Percentiles rank a stretch among this genome's conserved stretches.
Evolutionary conservation across 1,284 basidiomycete species (phyloP).

Genomic region (Boletus smithii): DNA sequence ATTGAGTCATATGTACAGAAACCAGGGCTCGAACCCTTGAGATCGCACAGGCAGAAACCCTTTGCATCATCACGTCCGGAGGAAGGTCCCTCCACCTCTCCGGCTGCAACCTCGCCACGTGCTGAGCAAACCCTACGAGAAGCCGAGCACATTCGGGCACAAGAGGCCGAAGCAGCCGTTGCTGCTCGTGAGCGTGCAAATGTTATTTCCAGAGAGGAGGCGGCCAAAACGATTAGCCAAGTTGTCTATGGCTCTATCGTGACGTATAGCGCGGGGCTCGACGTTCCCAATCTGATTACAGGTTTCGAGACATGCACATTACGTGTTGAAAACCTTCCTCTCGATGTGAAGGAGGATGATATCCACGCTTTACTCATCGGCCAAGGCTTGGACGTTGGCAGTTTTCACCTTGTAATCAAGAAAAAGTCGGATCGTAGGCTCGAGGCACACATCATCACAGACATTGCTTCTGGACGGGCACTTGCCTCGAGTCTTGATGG

Average conservation of each 20-base stretch:
- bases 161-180: slow-evolving; percentile 4
- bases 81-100: background rate
- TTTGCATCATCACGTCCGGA: background rate
- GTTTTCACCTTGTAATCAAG: slow-evolving; percentile 36
- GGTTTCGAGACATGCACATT: slow-evolving; percentile 51
- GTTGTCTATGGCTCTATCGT: slow-evolving; percentile 47
- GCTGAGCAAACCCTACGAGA: background rate
- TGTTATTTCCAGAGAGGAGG: slow-evolving; percentile 31
- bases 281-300: slow-evolving; percentile 39
- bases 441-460: slow-evolving; percentile 41
- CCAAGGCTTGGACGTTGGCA: slow-evolving; percentile 35
- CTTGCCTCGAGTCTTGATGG: slow-evolving; percentile 42
- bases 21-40: background rate
- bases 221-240: slow-evolving; percentile 38
- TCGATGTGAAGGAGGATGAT: slow-evolving; percentile 36
- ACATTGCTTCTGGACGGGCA: slow-evolving; percentile 35
- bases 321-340: slow-evolving; percentile 42
- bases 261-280: slow-evolving; percentile 46
- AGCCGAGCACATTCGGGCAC: background rate
- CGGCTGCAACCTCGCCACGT: background rate
- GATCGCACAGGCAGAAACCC: background rate
- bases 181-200: slow-evolving; percentile 19
- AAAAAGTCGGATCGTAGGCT: slow-evolving; percentile 8
- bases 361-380: slow-evolving; percentile 39
- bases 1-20: slow-evolving; percentile 3